phyloP scores from a whole-genome alignment of 2,329 filamentous ascomycete genomes.

The Botrytis fragariae region DNA sequence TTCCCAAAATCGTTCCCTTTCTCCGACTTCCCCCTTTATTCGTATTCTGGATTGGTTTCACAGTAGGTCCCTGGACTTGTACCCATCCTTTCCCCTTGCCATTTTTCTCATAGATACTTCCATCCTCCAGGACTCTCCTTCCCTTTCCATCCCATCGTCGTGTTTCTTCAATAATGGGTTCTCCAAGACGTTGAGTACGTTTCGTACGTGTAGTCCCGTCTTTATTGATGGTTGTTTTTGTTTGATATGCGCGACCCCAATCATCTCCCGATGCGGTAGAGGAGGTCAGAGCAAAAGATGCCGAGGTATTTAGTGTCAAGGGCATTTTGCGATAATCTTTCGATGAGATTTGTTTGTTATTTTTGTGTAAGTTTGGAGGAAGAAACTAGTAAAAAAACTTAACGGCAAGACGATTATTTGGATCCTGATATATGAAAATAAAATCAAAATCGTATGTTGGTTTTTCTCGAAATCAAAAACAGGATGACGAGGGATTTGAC shows the following conservation, averaged over 20 bases:
- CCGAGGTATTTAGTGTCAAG: slow-evolving; percentile 16
- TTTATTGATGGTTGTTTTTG: slow-evolving; percentile 14
- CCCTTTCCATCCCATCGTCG: slow-evolving; percentile 19
- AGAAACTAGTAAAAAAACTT: neutral
- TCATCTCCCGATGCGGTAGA: slow-evolving; percentile 13
- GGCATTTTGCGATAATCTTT: slow-evolving; percentile 12
- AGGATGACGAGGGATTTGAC: slow-evolving; percentile 9
- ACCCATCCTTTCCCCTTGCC: slow-evolving; percentile 20
- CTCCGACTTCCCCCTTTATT: neutral
- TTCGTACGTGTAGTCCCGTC: slow-evolving; percentile 17
- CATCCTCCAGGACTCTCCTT: slow-evolving; percentile 16
- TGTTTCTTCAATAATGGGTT: slow-evolving; percentile 18
- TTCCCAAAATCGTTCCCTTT: slow-evolving; percentile 18
- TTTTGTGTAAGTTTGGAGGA: neutral
- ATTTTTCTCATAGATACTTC: slow-evolving; percentile 19
- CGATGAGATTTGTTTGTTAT: neutral
- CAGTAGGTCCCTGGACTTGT: slow-evolving; percentile 11
- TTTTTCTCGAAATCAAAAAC: neutral
- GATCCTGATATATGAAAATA: neutral
- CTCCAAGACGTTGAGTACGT: slow-evolving; percentile 15
- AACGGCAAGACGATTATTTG: neutral
- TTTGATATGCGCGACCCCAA: slow-evolving; percentile 14
- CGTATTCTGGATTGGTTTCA: slow-evolving; percentile 1
- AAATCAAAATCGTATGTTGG: neutral
- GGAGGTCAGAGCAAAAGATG: slow-evolving; percentile 11